Percentiles rank a stretch among this genome's conserved stretches.
These are phyloP conservation scores for Sphaerosporella brunnea DNA, from an alignment of 495 filamentous ascomycete genomes.

Conservation along the genomic window DNA sequence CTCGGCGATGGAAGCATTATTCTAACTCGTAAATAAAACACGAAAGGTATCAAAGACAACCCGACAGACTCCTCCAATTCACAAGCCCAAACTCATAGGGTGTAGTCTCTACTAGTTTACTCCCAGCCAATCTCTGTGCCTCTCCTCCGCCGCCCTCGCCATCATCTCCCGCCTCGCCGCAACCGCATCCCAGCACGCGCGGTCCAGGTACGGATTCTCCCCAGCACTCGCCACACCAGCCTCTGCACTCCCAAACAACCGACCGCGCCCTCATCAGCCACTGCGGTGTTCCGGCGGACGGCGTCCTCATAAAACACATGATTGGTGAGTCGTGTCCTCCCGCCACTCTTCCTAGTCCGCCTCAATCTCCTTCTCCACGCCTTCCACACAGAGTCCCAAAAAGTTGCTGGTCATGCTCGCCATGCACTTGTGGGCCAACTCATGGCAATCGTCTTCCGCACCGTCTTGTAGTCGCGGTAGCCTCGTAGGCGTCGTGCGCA, in stretches of 20 bases:
- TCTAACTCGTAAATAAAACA: too few species aligned
- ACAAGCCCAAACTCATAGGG: too few species aligned
- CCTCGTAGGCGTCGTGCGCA: conserved; percentile 95
- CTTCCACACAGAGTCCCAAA: conserved; percentile 75
- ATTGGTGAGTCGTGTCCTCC: conserved; percentile 43
- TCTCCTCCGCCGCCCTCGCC: conserved; percentile 21
- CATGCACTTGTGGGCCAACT: conserved; percentile 83
- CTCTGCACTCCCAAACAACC: conserved; percentile 80
- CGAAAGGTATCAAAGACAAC: too few species aligned
- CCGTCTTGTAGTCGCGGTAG: conserved; percentile 76
- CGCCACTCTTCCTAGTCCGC: conserved; percentile 50
- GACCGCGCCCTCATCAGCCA: conserved; percentile 50
- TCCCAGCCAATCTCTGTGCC: conserved; percentile 13
- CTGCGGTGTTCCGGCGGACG: conserved; percentile 35
- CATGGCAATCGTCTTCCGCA: conserved; percentile 88
- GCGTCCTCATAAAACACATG: conserved; percentile 59
- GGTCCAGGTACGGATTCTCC: conserved; percentile 17
- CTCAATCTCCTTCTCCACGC: conserved; percentile 79
- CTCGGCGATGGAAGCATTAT: too few species aligned
- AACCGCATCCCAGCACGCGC: conserved; percentile 20
- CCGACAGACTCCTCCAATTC: too few species aligned
- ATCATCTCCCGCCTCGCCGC: conserved; percentile 27
- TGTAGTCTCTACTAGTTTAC: too few species aligned
- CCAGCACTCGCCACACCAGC: conserved; percentile 37
- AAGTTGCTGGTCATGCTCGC: conserved; percentile 59